Percentiles rank a stretch among this genome's conserved stretches.
These are phyloP conservation scores for Gossypium bickii DNA, from an alignment of 345 rosid genomes.

Conservation along the genomic window DNA sequence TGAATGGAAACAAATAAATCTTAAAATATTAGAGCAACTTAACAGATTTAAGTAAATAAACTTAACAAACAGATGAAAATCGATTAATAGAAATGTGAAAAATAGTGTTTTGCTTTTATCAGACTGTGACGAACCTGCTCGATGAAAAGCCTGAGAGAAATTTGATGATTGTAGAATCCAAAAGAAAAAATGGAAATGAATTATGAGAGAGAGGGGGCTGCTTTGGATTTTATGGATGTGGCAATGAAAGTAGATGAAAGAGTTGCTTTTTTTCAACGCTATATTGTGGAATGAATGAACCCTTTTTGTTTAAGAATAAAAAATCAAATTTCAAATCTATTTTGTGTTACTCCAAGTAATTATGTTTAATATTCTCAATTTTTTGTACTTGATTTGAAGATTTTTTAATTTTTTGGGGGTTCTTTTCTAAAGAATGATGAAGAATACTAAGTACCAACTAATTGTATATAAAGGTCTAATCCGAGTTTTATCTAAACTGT, in stretches of 20 bases:
- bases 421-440: no score
- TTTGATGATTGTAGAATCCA: background rate
- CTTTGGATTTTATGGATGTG: constrained; percentile 1
- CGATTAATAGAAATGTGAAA: background rate
- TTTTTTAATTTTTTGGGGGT: no score
- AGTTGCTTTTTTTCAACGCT: constrained; percentile 35
- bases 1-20: background rate
- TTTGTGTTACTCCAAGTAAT: no score
- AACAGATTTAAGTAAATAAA: background rate
- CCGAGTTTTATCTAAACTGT: no score
- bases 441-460: no score
- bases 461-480: no score
- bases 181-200: background rate
- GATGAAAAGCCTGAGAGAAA: constrained; percentile 7
- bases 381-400: no score
- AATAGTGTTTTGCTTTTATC: background rate
- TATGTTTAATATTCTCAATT: no score
- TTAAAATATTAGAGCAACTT: background rate
- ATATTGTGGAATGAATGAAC: background rate
- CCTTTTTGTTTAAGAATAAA: background rate
- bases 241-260: background rate
- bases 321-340: background rate
- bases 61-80: background rate
- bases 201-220: background rate
- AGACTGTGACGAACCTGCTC: constrained; percentile 15